Evolutionary conservation across 2,329 filamentous ascomycete genomes (phyloP), one percentile per base, ranked within the genome.

Genomic region (Ophiostoma angusticollis): DNA sequence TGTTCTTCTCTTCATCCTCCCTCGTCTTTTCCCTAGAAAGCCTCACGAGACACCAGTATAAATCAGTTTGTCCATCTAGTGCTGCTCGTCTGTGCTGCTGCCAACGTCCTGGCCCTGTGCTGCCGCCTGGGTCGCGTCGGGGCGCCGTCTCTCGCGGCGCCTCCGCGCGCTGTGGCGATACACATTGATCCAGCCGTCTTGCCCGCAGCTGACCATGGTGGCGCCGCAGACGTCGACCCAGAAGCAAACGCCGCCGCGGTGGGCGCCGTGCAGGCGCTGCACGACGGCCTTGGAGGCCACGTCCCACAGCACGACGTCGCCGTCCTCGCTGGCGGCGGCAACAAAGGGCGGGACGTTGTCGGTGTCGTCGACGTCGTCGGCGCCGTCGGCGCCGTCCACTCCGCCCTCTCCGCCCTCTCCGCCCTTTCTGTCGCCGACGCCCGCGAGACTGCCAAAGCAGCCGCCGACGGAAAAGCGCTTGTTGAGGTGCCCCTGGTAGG

Each of bases 401-500:
- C 74, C 46, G 18, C 54, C 12, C 14, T 35, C 31, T 11, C 9
- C 16, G 12, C 7, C 23, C 3, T 23, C 29, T 27, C 5, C 51
- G 4, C 52, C 40, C 12, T 46, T 35, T 53, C 48, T 49, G 31
- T 33, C 39, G 18, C 45, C 38, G 11, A 35, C 30, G 21, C 36
- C 45, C 22, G 48, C 51, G 52, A 60, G 51, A 37, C 74, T 68
- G 11, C 84, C 87, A 54, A 96, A 95, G 29, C 80, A 80, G 4
- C 86, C 84, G 3, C 75, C 75, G n/a, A 96, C 69, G 47, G 84
- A 89, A 59, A 82, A 96, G 45, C 79, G 79, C 39, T 75, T 69
- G 57, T 98, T 98, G 39, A 66, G 63, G 53, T 96, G 91, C 0
- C 91, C 91, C 56, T 95, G 86, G 59, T 96, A 98, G 12, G 91